phyloP scores from a whole-genome alignment of 1,139 yeast species.

The Yamadazyma blattariae region DNA sequence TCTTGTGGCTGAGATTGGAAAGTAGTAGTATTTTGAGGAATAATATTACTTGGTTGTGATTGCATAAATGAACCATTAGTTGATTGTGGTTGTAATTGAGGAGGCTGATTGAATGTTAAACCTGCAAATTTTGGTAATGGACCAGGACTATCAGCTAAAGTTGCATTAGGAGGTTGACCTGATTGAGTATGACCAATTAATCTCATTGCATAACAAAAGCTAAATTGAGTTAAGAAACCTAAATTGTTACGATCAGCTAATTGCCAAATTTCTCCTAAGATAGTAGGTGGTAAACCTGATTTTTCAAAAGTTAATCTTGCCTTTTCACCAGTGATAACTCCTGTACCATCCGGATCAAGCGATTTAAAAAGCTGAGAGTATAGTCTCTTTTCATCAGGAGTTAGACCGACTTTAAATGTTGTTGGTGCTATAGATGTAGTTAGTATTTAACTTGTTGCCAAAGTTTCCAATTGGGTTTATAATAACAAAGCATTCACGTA shows the following conservation, averaged over 20 bases:
- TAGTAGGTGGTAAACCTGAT: conserved; percentile 75
- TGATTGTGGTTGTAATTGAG: conserved; percentile 31
- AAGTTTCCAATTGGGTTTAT: too few relatives aligned
- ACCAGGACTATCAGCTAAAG: conserved; percentile 54
- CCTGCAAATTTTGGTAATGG: conserved; percentile 56
- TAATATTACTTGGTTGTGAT: conserved; percentile 40
- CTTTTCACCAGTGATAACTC: conserved; percentile 85
- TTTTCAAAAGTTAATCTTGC: conserved; percentile 86
- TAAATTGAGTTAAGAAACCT: conserved; percentile 80
- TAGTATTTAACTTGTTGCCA: conserved; percentile 2
- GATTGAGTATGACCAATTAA: conserved; percentile 85
- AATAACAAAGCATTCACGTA: too few relatives aligned
- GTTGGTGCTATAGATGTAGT: conserved; percentile 7
- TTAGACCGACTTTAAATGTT: conserved; percentile 51
- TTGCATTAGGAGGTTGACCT: conserved; percentile 55
- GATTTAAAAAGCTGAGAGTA: conserved; percentile 74
- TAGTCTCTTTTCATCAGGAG: conserved; percentile 74
- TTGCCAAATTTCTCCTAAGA: conserved; percentile 92
- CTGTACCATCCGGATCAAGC: conserved; percentile 76
- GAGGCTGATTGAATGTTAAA: conserved; percentile 8
- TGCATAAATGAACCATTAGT: conserved; percentile 47
- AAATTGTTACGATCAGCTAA: conserved; percentile 79
- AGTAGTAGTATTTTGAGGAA: conserved; percentile 37
- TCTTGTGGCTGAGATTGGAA: conserved; percentile 30
- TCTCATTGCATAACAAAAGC: conserved; percentile 85